phyloP scores from a whole-genome alignment of 306 rosid species.

The Citrullus colocynthis region DNA sequence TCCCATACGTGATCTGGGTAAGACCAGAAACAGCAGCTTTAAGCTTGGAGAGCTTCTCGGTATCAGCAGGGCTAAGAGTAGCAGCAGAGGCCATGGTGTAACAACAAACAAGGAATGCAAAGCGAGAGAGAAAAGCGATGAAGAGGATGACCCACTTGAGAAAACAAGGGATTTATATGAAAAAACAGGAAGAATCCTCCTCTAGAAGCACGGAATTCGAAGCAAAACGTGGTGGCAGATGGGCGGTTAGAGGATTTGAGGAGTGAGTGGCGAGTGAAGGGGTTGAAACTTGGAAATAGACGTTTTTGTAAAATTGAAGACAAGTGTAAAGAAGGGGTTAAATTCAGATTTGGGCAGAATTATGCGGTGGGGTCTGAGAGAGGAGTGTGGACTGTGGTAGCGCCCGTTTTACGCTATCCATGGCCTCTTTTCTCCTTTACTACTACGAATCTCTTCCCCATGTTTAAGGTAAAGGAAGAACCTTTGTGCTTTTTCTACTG shows the following conservation, averaged over 20 bases:
- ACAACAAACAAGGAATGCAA: neutral
- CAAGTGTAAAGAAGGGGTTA: neutral
- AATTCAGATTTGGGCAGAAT: neutral
- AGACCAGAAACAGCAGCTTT: conserved; percentile 53
- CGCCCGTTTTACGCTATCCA: conserved; percentile 1
- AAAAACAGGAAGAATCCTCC: neutral
- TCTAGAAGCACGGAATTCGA: neutral
- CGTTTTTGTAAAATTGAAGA: neutral
- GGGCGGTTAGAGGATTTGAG: neutral
- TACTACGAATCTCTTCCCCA: neutral
- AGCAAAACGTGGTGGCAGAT: neutral
- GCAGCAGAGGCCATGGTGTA: conserved; percentile 43
- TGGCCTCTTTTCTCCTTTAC: neutral
- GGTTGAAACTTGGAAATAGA: too few species aligned
- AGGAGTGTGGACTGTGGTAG: neutral
- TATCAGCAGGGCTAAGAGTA: conserved; percentile 32
- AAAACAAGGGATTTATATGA: neutral
- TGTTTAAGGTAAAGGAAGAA: neutral
- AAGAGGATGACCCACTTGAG: neutral
- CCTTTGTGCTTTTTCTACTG: neutral
- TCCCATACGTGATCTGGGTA: conserved; percentile 57
- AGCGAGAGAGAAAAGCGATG: neutral
- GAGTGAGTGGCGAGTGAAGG: neutral
- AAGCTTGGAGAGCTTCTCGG: conserved; percentile 46
- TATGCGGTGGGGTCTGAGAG: conserved; percentile 3